Evolutionary conservation across 768 basidiomycete genomes (phyloP), one percentile per base, ranked within the genome.

Genomic region (Crassisporium funariophilum): DNA sequence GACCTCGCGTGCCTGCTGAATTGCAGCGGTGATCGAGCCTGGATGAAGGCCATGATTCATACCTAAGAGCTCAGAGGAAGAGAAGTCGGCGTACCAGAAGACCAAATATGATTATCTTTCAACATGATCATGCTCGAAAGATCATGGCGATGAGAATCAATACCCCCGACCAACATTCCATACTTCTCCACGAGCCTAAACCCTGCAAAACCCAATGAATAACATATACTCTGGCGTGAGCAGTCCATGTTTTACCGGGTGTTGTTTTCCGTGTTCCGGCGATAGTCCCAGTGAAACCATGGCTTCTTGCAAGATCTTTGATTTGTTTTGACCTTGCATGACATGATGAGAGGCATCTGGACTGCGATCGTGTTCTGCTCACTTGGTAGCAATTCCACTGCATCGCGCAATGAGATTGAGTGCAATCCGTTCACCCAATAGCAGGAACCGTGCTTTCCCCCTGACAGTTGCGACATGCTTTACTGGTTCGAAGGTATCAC

Each of bases 71-170:
- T 11, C n/a, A 23, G 31, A 44, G 47, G 25, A 19, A 31, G 27
- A 53, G 24, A 54, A 34, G 47, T 38, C n/a, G 19, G 43, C 76
- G 50, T 60, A 86, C 94, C 94, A 34, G 86, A 89, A 3, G 94
- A 95, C 95, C 94, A 98, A 62, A 98, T 91, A 63, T 99, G 97
- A 64, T 99, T 99, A 59, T 99, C 97, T 69, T 98, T 98, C 59
- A 99, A 82, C 97, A 99, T 99, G 61, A 99, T 95, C 97, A 99
- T 98, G 63, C 89, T 91, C 21, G 91, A 94, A n/a, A 98, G 77
- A 66, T 98, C 95, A 56, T 97, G 87, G 17, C 97, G 82, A 72
- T 99, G 97, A 7, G 91, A 73, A 63, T 99, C 95, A 57, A 98
- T 88, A 5, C 97, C 97, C 13, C 97, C 97, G 11, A 98, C 91